phyloP scores from a whole-genome alignment of 345 rosid species.

The Citrus australasica region DNA sequence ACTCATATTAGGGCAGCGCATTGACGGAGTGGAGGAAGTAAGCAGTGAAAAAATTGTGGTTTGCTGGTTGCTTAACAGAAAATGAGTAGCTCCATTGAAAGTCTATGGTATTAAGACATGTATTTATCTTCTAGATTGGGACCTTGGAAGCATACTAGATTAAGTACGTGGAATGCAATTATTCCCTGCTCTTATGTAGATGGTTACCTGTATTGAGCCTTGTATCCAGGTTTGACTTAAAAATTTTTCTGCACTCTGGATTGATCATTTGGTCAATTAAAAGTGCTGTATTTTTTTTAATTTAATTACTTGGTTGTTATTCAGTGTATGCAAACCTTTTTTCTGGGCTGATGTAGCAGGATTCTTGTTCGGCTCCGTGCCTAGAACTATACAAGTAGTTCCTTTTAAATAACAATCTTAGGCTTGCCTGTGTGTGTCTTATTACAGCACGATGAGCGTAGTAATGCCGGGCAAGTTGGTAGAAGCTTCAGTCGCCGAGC shows the following conservation, averaged over 20 bases:
- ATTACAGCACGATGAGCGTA: conserved; percentile 87
- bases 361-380: conserved; percentile 47
- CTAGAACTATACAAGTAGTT: conserved; percentile 47
- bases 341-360: conserved; percentile 50
- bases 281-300: conserved; percentile 14
- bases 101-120: not conserved
- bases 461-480: conserved; percentile 58
- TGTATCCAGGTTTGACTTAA: conserved; percentile 4
- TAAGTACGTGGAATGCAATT: not conserved
- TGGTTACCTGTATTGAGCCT: not conserved
- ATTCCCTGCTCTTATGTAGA: not conserved
- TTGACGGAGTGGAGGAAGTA: not conserved
- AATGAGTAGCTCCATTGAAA: not conserved
- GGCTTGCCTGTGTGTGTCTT: conserved; percentile 84
- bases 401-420: conserved; percentile 61
- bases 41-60: not conserved
- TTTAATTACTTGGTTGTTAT: conserved; percentile 36
- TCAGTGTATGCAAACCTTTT: conserved; percentile 41
- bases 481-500: conserved; percentile 50
- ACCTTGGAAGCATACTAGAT: not conserved
- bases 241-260: not conserved
- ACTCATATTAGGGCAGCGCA: not conserved
- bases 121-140: not conserved
- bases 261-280: conserved; percentile 11
- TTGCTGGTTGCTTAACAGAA: not conserved